Conservation (phyloP, 768 basidiomycete genomes). For the Piloderma croceum region DNA sequence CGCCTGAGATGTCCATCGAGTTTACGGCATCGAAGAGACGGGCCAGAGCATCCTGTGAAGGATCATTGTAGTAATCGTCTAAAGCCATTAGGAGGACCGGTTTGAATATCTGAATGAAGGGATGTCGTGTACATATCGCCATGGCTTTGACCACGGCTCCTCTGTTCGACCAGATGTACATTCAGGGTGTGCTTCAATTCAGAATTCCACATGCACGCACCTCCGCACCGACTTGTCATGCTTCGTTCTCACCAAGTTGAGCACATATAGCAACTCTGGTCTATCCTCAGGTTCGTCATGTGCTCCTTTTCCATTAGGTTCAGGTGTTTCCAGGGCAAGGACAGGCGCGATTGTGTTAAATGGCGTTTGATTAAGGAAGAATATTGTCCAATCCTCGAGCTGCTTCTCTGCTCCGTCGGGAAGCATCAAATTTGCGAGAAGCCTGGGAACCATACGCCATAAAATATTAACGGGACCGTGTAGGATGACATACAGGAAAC, state of each 20-base stretch:
- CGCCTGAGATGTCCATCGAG: slow-evolving; percentile 77
- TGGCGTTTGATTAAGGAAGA: slow-evolving; percentile 93
- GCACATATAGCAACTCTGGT: slow-evolving; percentile 68
- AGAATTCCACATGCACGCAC: slow-evolving; percentile 34
- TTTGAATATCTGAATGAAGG: slow-evolving; percentile 96
- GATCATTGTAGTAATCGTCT: slow-evolving; percentile 88
- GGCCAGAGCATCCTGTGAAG: slow-evolving; percentile 85
- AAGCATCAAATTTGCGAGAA: slow-evolving; percentile 95
- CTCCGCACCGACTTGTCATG: slow-evolving; percentile 78
- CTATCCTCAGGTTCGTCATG: slow-evolving; percentile 20
- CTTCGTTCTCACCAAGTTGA: slow-evolving; percentile 89
- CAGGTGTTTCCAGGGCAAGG: slow-evolving; percentile 59
- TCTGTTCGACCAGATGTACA: slow-evolving; percentile 35
- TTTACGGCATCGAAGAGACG: slow-evolving; percentile 92
- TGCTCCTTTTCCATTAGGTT: slow-evolving; percentile 18
- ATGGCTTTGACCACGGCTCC: slow-evolving; percentile 93
- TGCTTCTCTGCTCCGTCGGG: slow-evolving; percentile 97
- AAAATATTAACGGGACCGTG: neutral
- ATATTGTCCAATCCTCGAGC: slow-evolving; percentile 95
- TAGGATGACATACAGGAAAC: neutral
- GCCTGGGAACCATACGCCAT: slow-evolving; percentile 49
- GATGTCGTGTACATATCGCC: slow-evolving; percentile 89
- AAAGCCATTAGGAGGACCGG: slow-evolving; percentile 90
- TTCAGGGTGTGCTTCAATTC: slow-evolving; percentile 1
- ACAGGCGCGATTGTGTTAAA: slow-evolving; percentile 84